Percentiles rank a stretch among this genome's conserved stretches.
Evolutionary conservation across 768 basidiomycete genomes (phyloP).

Genomic region (Kwoniella botswanensis): DNA sequence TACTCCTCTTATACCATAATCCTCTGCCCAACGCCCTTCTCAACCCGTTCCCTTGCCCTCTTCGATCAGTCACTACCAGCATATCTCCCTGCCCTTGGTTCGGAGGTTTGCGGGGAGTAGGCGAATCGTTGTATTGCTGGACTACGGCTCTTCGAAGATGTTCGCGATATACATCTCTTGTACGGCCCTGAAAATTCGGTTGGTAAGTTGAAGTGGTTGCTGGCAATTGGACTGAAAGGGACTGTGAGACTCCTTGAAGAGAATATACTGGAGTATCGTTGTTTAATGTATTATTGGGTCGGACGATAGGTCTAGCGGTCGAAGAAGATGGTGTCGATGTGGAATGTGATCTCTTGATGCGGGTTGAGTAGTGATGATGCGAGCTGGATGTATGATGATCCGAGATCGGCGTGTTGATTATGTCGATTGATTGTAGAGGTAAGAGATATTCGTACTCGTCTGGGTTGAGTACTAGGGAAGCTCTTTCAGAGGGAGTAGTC

Average conservation of each 20-base stretch:
- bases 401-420: not conserved
- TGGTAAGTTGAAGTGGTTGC: not conserved
- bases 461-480: slow-evolving; percentile 1
- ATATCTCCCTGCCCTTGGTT: not conserved
- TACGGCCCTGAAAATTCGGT: not conserved
- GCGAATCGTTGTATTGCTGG: slow-evolving; percentile 6
- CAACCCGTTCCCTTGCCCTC: not conserved
- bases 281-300: too few species aligned
- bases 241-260: not conserved
- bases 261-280: slow-evolving; percentile 3
- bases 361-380: not conserved
- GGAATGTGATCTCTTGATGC: not conserved
- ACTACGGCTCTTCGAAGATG: slow-evolving; percentile 7
- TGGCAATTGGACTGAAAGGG: not conserved
- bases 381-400: not conserved
- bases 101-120: slow-evolving; percentile 1
- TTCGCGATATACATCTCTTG: not conserved
- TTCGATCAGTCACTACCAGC: not conserved
- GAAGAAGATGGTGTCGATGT: not conserved
- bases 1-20: not conserved
- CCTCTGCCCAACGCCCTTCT: not conserved
- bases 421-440: not conserved
- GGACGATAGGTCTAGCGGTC: slow-evolving; percentile 4
- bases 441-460: slow-evolving; percentile 15
- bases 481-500: not conserved